Evolutionary conservation across 2,329 filamentous ascomycete species (phyloP).

Genomic region (Venturia pyrina): DNA sequence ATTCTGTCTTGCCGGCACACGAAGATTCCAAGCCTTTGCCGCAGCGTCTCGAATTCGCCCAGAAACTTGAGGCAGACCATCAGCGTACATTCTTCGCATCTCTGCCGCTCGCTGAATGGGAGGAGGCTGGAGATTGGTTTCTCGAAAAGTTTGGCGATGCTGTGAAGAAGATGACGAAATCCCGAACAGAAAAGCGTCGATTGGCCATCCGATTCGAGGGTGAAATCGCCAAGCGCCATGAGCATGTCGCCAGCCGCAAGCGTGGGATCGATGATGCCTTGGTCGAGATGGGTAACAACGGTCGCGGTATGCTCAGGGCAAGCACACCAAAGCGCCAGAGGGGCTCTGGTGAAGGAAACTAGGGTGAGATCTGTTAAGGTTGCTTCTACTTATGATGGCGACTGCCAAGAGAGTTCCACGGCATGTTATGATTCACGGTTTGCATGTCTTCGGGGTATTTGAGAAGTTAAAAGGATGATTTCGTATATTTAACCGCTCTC

Average conservation of each 20-base stretch:
- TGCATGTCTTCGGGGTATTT: not conserved
- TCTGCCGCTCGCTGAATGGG: constrained; percentile 47
- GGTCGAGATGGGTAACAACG: constrained; percentile 44
- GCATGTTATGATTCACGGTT: not conserved
- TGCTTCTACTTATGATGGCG: not conserved
- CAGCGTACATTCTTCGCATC: constrained; percentile 42
- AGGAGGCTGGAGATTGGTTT: constrained; percentile 52
- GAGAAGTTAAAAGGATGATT: not conserved
- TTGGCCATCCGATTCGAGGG: constrained; percentile 44
- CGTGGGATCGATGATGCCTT: constrained; percentile 40
- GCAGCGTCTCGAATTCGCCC: constrained; percentile 27
- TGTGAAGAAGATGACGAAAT: constrained; percentile 40
- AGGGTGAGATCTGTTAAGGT: not conserved
- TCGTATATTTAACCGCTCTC: not conserved
- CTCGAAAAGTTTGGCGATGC: constrained; percentile 44
- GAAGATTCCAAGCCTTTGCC: constrained; percentile 15
- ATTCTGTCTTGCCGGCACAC: constrained; percentile 12
- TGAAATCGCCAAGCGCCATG: constrained; percentile 44
- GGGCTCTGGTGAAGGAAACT: not conserved
- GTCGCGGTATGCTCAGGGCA: constrained; percentile 40
- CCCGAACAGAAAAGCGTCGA: constrained; percentile 43
- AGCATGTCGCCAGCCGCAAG: constrained; percentile 39
- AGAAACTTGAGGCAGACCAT: constrained; percentile 38
- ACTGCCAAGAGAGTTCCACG: not conserved
- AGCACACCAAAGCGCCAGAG: constrained; percentile 30